Evolutionary conservation across 768 basidiomycete species (phyloP).

Genomic region (Pleurotus tuber-regium): DNA sequence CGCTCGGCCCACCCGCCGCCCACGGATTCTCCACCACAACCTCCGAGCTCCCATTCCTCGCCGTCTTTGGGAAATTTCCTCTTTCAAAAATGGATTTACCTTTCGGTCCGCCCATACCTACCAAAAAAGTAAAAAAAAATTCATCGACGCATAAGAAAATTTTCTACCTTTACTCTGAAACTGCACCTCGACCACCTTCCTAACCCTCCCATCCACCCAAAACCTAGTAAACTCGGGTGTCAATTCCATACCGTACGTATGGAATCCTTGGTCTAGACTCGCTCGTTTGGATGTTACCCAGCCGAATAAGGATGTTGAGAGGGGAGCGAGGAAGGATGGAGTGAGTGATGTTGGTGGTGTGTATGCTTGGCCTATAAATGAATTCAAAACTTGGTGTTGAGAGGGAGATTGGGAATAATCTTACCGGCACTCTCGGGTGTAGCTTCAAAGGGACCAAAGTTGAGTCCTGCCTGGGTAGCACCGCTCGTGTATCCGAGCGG

Average conservation of each 20-base stretch:
- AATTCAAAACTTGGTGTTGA: constrained; percentile 15
- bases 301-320: constrained; percentile 31
- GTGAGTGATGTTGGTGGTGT: constrained; percentile 2
- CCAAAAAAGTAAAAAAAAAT: constrained; percentile 43
- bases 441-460: constrained; percentile 4
- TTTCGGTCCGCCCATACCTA: constrained; percentile 29
- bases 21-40: constrained; percentile 64
- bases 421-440: constrained; percentile 5
- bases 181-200: constrained; percentile 58
- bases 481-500: constrained; percentile 22
- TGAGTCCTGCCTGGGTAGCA: constrained; percentile 22
- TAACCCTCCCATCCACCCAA: constrained; percentile 72
- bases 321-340: constrained; percentile 10
- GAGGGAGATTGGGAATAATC: not conserved
- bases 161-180: constrained; percentile 39
- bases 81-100: constrained; percentile 17
- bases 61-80: constrained; percentile 58
- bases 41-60: constrained; percentile 54
- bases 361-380: constrained; percentile 26
- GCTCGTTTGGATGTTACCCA: constrained; percentile 52
- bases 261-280: constrained; percentile 58
- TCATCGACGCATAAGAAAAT: no score
- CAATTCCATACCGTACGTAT: constrained; percentile 82
- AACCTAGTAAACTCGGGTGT: constrained; percentile 64
- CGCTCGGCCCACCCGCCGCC: constrained; percentile 50